Evolutionary conservation across 108 stramenopile genomes (phyloP), one percentile per base, ranked within the genome.

Genomic region (Epithemia pelagica): DNA sequence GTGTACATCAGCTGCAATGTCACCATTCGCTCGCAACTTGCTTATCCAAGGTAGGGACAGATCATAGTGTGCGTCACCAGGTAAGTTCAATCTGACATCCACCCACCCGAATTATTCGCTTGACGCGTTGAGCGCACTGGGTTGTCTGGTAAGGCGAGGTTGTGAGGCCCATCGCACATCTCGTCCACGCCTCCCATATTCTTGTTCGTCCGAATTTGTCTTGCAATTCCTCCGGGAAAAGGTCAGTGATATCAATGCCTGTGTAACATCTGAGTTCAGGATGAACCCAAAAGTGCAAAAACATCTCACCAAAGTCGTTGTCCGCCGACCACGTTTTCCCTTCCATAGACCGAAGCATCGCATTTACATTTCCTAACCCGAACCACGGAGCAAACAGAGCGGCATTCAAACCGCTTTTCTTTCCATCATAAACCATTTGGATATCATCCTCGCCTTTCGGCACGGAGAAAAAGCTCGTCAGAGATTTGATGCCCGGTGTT

Each of bases 371-470:
- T 2, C 77, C 72, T 19, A 82, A 26, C 23, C 29, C 51, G 52
- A 82, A 82, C 20, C 52, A 46, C 0, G 81, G 81, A 1, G 62
- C 55, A 71, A 70, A 82, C 29, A 76, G 20, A 5, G 59, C 32
- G 7, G 28, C 58, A 59, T 82, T 82, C 32, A 76, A 30, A 15
- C 78, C 78, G 54, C 59, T 67, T 20, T 60, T 58, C 8, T 74
- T 72, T 1, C 58, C 78, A 70, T 78, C 75, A 24, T 68, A 82
- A 27, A 82, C 81, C 46, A 82, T 60, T n/a, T 77, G 67, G 33
- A 78, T 70, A 56, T 81, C 75, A 20, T 22, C 18, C 26, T 58
- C 64, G 2, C 75, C 75, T 51, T 78, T 78, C 7, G 25, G 56
- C 26, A 57, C 22, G 18, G 26, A 57, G 26, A 27, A 23, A n/a